Evolutionary conservation across 2,329 filamentous ascomycete species (phyloP), one percentile per base, ranked within the genome.

Genomic region (Exophiala mesophila): DNA sequence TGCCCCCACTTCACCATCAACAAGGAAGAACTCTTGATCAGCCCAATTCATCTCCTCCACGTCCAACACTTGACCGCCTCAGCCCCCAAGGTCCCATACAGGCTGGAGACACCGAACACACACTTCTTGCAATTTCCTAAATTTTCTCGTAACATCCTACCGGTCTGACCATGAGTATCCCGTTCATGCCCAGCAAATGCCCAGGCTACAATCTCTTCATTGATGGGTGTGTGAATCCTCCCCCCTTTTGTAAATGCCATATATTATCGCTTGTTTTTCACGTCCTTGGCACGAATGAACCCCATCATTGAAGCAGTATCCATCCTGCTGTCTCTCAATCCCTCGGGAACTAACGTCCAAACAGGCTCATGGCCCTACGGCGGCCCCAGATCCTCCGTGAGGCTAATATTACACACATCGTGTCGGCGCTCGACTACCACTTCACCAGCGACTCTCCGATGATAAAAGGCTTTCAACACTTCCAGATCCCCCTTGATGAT

Each of bases 401-500:
- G 50, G 78, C 80, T 53, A 80, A 82, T 53, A 88, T 98, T 62
- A 94, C 88, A 2, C 89, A 96, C 65, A 77, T 97, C 20, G 72
- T 97, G n/a, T 94, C 89, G 3, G 85, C 92, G 29, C 65, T 90
- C 47, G 77, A 78, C 34, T 74, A 83, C 54, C 73, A 76, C 31
- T 64, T 77, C 36, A 69, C 76, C 55, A 65, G 73, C 54, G 67
- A 69, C 46, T 49, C 41, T 38, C 47, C 47, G 36, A 71, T 74
- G 29, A 81, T 78, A 58, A 72, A 76, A 50, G 70, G 74, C 30
- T 88, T 81, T 61, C 68, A 81, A 51, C 88, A 94, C 62, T 73
- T 87, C 55, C 74, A 80, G 47, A 83, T 97, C 52, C 83, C 94
- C 53, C 80, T 96, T 31, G 86, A 97, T 63, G 92, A 98, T 68